Conservation (phyloP, 106 monocot species). For the Dioscorea dumetorum region DNA sequence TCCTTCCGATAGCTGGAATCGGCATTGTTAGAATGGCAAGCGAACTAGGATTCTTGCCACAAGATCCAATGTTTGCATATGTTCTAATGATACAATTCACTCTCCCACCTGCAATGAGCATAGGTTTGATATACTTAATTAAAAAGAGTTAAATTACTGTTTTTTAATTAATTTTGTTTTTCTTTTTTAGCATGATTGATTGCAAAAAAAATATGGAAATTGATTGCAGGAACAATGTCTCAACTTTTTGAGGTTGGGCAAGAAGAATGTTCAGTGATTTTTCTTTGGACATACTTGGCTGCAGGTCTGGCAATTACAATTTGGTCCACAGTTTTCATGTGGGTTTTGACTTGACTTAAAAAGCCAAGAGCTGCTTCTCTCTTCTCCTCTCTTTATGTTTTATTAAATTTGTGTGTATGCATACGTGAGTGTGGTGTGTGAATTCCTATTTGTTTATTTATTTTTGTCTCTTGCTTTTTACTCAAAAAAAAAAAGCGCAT, state of each 20-base stretch:
- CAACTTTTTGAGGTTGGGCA: slow-evolving; percentile 6
- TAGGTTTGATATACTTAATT: slow-evolving; percentile 13
- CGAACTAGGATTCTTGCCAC: slow-evolving; percentile 30
- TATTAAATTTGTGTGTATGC: no score
- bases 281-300: slow-evolving; percentile 5
- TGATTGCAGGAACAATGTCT: slow-evolving; percentile 5
- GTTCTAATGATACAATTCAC: slow-evolving; percentile 46
- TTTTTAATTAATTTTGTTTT: no score
- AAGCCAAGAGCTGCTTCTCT: no score
- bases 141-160: no score
- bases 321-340: slow-evolving; percentile 12
- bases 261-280: slow-evolving; percentile 11
- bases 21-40: slow-evolving; percentile 26
- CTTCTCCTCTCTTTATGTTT: no score
- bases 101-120: slow-evolving; percentile 32
- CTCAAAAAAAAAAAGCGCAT: no score
- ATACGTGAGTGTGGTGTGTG: no score
- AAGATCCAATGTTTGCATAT: slow-evolving; percentile 36
- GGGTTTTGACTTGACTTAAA: background rate
- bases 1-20: slow-evolving; percentile 39
- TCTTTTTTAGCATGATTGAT: background rate
- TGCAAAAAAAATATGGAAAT: background rate
- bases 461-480: no score
- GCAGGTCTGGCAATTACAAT: slow-evolving; percentile 2
- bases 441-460: no score